These are phyloP conservation scores for Boletus sensibilis DNA, from an alignment of 768 basidiomycete genomes.

Conservation along the genomic window DNA sequence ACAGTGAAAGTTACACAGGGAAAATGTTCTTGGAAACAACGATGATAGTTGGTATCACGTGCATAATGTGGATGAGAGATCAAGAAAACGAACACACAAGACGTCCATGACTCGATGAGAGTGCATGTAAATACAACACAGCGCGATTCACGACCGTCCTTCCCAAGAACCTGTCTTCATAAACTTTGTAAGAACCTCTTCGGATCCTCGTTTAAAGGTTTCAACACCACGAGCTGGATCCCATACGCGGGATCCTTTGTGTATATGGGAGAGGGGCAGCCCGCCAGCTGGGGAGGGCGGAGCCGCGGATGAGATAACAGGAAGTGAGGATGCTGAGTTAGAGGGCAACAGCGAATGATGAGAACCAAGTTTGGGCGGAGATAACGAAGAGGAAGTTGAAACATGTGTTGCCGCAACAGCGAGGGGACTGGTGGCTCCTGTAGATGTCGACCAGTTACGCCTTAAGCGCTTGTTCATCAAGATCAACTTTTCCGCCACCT, in stretches of 20 bases:
- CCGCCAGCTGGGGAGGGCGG: constrained; percentile 51
- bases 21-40: not conserved
- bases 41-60: constrained; percentile 1
- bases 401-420: not conserved
- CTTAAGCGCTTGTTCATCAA: constrained; percentile 20
- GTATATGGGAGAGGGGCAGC: constrained; percentile 30
- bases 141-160: constrained; percentile 34
- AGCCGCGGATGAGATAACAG: constrained; percentile 55
- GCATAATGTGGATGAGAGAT: not conserved
- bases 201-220: constrained; percentile 81
- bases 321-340: constrained; percentile 21
- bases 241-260: constrained; percentile 67
- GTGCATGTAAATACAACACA: not conserved
- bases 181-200: constrained; percentile 83
- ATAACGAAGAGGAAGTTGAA: constrained; percentile 1
- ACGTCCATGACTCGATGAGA: not conserved
- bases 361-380: constrained; percentile 15
- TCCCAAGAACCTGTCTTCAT: constrained; percentile 77
- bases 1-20: not conserved
- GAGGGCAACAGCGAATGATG: constrained; percentile 18
- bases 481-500: constrained; percentile 24
- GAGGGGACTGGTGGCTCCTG: constrained; percentile 1
- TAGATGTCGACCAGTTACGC: constrained; percentile 20
- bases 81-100: not conserved
- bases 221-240: constrained; percentile 86